Percentiles rank a stretch among this genome's conserved stretches.
Evolutionary conservation across 2,329 filamentous ascomycete species (phyloP).

Genomic region (Cytospora piceae): DNA sequence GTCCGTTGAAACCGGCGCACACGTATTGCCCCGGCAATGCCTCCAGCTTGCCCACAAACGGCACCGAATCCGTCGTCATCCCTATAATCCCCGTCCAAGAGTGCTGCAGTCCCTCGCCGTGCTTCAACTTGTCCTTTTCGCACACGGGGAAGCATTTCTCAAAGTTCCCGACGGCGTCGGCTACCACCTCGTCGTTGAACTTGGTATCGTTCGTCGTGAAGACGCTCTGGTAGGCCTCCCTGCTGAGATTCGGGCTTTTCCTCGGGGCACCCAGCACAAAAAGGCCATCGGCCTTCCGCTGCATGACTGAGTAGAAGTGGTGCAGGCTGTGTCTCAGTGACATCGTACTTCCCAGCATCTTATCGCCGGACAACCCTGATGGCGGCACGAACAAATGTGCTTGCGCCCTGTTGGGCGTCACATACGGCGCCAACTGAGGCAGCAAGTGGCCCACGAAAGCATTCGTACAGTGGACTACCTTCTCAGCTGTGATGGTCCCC

Average conservation of each 20-base stretch:
- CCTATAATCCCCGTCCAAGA: slow-evolving; percentile 53
- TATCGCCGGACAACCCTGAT: slow-evolving; percentile 40
- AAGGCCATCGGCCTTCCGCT: slow-evolving; percentile 47
- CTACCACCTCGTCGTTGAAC: slow-evolving; percentile 45
- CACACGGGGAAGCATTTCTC: slow-evolving; percentile 40
- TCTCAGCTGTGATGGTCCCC: slow-evolving; percentile 38
- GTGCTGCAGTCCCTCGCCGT: slow-evolving; percentile 50
- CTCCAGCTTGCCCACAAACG: slow-evolving; percentile 48
- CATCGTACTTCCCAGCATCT: slow-evolving; percentile 44
- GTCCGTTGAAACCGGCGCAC: slow-evolving; percentile 54
- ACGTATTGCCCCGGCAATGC: slow-evolving; percentile 49
- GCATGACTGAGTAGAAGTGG: slow-evolving; percentile 55
- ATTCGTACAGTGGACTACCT: slow-evolving; percentile 46
- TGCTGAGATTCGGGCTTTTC: slow-evolving; percentile 45
- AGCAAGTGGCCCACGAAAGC: slow-evolving; percentile 44
- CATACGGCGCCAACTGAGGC: slow-evolving; percentile 40
- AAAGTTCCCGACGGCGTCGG: slow-evolving; percentile 44
- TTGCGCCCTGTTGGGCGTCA: slow-evolving; percentile 49
- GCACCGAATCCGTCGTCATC: slow-evolving; percentile 51
- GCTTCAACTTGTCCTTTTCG: slow-evolving; percentile 32
- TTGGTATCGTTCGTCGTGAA: slow-evolving; percentile 45
- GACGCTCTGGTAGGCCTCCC: slow-evolving; percentile 36
- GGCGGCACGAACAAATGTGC: slow-evolving; percentile 49
- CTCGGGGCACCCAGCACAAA: slow-evolving; percentile 48
- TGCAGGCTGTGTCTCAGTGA: slow-evolving; percentile 50